Conservation (phyloP, 306 rosid genomes). For the Canavalia gladiata region DNA sequence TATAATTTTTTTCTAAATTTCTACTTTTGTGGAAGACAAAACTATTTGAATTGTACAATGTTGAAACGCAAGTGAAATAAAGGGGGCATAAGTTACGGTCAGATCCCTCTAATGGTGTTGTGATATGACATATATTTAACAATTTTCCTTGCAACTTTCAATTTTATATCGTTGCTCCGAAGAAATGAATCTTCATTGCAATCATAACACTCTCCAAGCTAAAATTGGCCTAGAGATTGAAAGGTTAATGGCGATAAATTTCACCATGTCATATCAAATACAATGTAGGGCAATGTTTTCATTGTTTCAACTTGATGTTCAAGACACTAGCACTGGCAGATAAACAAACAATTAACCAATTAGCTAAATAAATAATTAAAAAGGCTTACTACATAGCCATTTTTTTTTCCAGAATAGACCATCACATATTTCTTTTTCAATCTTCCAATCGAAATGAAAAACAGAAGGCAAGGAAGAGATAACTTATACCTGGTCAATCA, state of each 20-base stretch:
- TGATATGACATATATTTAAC: slow-evolving; percentile 8
- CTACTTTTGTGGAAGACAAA: slow-evolving; percentile 10
- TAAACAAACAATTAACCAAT: neutral
- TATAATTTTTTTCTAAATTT: neutral
- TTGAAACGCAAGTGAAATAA: slow-evolving; percentile 30
- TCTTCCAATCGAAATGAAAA: slow-evolving; percentile 12
- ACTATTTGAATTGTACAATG: neutral
- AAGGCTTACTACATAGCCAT: neutral
- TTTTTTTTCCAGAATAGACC: neutral
- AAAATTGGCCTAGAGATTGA: neutral
- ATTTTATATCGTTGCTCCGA: slow-evolving; percentile 8
- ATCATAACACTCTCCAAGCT: slow-evolving; percentile 18
- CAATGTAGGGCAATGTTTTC: slow-evolving; percentile 16
- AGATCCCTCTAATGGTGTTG: neutral
- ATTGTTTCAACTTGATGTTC: slow-evolving; percentile 26
- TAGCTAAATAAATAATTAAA: neutral
- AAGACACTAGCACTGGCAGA: slow-evolving; percentile 11
- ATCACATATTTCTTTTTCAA: slow-evolving; percentile 30
- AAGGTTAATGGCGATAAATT: slow-evolving; percentile 30
- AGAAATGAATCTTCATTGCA: slow-evolving; percentile 14
- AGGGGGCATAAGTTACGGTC: slow-evolving; percentile 21
- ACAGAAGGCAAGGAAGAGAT: slow-evolving; percentile 8
- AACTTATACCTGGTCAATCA: slow-evolving; percentile 89
- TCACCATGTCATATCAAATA: slow-evolving; percentile 29
- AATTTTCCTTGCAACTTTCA: slow-evolving; percentile 14